Conservation (phyloP, 2,329 filamentous ascomycete species). For the Scopulariopsis brevicaulis region DNA sequence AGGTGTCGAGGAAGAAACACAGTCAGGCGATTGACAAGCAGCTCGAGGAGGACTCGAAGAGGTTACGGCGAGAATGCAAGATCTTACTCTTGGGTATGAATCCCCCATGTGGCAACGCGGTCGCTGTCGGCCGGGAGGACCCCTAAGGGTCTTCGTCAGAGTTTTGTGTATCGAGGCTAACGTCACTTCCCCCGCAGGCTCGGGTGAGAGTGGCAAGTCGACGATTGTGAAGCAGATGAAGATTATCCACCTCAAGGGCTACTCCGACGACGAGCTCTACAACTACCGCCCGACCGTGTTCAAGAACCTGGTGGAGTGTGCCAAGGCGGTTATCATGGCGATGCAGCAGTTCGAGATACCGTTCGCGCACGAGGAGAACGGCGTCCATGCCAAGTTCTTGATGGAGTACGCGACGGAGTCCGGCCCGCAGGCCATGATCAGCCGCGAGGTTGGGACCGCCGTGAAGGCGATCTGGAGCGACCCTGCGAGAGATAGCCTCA, state of each 20-base stretch:
- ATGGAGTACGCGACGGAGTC: conserved; percentile 83
- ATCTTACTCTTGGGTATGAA: conserved; percentile 80
- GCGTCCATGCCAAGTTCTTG: conserved; percentile 67
- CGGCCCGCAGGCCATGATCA: conserved; percentile 76
- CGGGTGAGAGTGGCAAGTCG: conserved; percentile 96
- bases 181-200: conserved; percentile 47
- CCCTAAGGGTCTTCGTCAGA: neutral
- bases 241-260: conserved; percentile 97
- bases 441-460: conserved; percentile 69
- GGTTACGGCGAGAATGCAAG: conserved; percentile 95
- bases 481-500: conserved; percentile 65
- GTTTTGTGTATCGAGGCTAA: conserved; percentile 6
- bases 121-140: neutral
- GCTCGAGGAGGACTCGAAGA: conserved; percentile 87
- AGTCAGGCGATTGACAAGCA: conserved; percentile 92
- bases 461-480: conserved; percentile 86
- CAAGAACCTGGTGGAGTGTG: conserved; percentile 96
- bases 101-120: neutral
- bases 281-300: conserved; percentile 95
- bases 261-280: conserved; percentile 84
- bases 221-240: conserved; percentile 99
- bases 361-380: conserved; percentile 59
- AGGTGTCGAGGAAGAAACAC: conserved; percentile 87
- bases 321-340: conserved; percentile 81
- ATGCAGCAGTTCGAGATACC: conserved; percentile 88